phyloP scores from a whole-genome alignment of 352 stramenopile genomes.

The Phytophthora cryptogea region DNA sequence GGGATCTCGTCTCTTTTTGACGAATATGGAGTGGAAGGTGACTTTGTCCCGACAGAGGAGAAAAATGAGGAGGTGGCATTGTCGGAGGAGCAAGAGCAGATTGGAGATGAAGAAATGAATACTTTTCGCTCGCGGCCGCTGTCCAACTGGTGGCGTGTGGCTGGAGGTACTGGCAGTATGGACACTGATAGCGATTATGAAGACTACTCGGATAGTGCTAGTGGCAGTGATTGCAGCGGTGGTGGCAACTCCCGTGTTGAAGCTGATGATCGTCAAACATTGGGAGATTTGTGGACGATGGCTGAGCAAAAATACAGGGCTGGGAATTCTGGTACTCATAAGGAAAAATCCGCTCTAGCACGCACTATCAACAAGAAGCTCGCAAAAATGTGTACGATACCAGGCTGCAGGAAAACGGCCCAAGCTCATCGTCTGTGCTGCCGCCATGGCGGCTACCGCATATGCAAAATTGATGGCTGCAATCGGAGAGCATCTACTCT shows the following conservation, averaged over 20 bases:
- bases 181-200: background rate
- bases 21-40: too few relatives aligned
- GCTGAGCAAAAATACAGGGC: background rate
- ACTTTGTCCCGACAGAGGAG: too few relatives aligned
- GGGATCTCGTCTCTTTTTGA: too few relatives aligned
- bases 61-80: too few relatives aligned
- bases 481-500: background rate
- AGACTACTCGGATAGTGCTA: background rate
- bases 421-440: conserved; percentile 7
- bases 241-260: background rate
- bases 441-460: conserved; percentile 2
- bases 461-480: conserved; percentile 12
- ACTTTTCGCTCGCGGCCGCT: too few relatives aligned
- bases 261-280: background rate
- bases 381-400: background rate
- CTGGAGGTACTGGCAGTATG: too few relatives aligned
- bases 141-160: too few relatives aligned
- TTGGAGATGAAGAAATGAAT: too few relatives aligned
- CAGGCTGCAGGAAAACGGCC: background rate
- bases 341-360: background rate
- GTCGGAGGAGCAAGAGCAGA: too few relatives aligned
- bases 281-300: background rate
- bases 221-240: background rate
- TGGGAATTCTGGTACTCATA: background rate
- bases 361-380: background rate